A percentile compares a stretch with the other conserved stretches of the same genome.
phyloP scores from a whole-genome alignment of 352 stramenopile species.

The Phytopythium kandeliae region DNA sequence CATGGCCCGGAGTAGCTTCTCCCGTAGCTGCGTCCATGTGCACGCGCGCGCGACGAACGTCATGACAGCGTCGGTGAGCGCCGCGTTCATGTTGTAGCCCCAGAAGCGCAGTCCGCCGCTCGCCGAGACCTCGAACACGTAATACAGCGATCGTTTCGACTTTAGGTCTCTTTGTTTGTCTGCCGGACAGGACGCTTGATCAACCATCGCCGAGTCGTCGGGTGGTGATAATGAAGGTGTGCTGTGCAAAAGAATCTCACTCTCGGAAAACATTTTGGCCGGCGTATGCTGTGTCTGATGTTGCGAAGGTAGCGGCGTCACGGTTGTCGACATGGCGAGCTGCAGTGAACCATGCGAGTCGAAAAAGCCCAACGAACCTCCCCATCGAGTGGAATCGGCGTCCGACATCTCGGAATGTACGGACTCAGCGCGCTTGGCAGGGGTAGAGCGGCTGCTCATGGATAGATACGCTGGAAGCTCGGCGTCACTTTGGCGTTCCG shows the following conservation, averaged over 20 bases:
- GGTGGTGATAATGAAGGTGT: conserved; percentile 7
- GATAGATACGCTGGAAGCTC: conserved; percentile 1
- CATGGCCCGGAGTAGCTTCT: conserved; percentile 50
- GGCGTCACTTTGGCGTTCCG: neutral
- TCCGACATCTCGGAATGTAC: conserved; percentile 73
- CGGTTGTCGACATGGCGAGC: neutral
- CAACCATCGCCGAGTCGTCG: neutral
- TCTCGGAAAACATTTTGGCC: conserved; percentile 31
- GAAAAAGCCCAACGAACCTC: conserved; percentile 2
- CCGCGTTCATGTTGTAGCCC: conserved; percentile 74
- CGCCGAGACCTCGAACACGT: conserved; percentile 60
- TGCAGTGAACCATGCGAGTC: conserved; percentile 4
- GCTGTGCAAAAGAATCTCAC: conserved; percentile 47
- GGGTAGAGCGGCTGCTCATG: neutral
- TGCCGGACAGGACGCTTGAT: neutral
- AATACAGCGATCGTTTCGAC: conserved; percentile 66
- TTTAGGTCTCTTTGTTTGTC: conserved; percentile 5
- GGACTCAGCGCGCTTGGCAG: conserved; percentile 37
- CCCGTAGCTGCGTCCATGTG: conserved; percentile 70
- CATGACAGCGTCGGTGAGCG: conserved; percentile 50
- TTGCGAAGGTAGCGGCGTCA: neutral
- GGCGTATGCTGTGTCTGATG: conserved; percentile 1
- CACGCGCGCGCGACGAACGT: conserved; percentile 48
- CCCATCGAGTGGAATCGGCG: conserved; percentile 21
- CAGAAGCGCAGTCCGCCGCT: conserved; percentile 52